Evolutionary conservation across 2,329 filamentous ascomycete species (phyloP).

Genomic region (Geoglossum cookeanum): DNA sequence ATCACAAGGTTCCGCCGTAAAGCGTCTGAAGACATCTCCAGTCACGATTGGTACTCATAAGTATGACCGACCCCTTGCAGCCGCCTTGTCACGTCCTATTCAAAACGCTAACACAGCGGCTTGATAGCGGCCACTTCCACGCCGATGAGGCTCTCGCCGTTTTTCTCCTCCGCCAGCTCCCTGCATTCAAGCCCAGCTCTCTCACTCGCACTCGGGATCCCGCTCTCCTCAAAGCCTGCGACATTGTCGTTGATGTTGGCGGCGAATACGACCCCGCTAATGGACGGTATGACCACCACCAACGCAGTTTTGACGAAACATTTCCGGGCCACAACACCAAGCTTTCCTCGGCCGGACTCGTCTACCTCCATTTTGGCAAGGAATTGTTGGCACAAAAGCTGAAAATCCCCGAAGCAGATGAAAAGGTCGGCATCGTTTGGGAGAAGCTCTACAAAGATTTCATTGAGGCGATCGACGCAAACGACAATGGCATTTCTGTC

Average conservation of each 20-base stretch:
- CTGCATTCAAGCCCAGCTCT: slow-evolving; percentile 51
- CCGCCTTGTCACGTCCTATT: not conserved
- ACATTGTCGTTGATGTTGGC: slow-evolving; percentile 95
- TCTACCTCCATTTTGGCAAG: slow-evolving; percentile 89
- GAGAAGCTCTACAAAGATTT: slow-evolving; percentile 84
- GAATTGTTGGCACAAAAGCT: slow-evolving; percentile 56
- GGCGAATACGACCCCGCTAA: slow-evolving; percentile 65
- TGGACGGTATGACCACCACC: slow-evolving; percentile 91
- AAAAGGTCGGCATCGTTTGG: slow-evolving; percentile 58
- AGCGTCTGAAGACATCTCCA: slow-evolving; percentile 59
- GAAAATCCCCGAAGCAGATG: slow-evolving; percentile 36
- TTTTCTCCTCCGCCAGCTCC: slow-evolving; percentile 81
- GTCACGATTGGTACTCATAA: slow-evolving; percentile 83
- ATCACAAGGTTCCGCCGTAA: slow-evolving; percentile 37
- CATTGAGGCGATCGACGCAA: slow-evolving; percentile 87
- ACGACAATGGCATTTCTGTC: slow-evolving; percentile 82
- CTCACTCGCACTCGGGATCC: slow-evolving; percentile 82
- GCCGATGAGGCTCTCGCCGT: slow-evolving; percentile 95
- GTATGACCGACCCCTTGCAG: slow-evolving; percentile 16
- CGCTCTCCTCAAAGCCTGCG: slow-evolving; percentile 55
- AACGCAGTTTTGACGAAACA: slow-evolving; percentile 69
- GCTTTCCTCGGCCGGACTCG: slow-evolving; percentile 80
- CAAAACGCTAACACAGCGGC: not conserved
- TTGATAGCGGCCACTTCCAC: slow-evolving; percentile 71
- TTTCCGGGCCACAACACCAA: slow-evolving; percentile 76